Conservation (phyloP, 805 yeast species). For the Saccharomyces jurei region DNA sequence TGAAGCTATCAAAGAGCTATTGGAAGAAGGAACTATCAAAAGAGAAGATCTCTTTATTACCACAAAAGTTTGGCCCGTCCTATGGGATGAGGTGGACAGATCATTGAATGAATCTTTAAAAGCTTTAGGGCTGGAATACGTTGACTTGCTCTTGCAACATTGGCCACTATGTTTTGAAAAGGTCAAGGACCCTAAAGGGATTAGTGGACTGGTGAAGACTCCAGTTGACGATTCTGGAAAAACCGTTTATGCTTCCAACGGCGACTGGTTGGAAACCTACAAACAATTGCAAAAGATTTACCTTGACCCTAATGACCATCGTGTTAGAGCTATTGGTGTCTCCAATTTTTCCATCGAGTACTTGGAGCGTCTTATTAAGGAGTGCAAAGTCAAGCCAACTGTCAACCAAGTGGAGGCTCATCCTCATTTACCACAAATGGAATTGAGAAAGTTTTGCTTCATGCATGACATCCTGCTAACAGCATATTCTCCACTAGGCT, state of each 20-base stretch:
- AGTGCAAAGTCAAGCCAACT: conserved; percentile 43
- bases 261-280: conserved; percentile 46
- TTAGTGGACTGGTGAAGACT: conserved; percentile 16
- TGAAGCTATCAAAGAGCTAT: conserved; percentile 42
- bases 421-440: conserved; percentile 60
- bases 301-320: conserved; percentile 32
- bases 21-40: conserved; percentile 38
- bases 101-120: conserved; percentile 52
- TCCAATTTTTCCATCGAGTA: conserved; percentile 42
- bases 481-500: conserved; percentile 60
- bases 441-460: conserved; percentile 45
- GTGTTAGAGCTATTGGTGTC: conserved; percentile 49
- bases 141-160: conserved; percentile 70
- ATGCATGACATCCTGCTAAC: conserved; percentile 43
- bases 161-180: conserved; percentile 55
- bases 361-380: conserved; percentile 35
- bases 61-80: conserved; percentile 61
- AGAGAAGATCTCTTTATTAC: conserved; percentile 61
- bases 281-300: conserved; percentile 37
- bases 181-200: conserved; percentile 17
- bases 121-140: conserved; percentile 60
- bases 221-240: conserved; percentile 32
- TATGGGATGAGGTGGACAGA: conserved; percentile 41
- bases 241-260: conserved; percentile 29
- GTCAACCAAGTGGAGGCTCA: conserved; percentile 63